Conservation (phyloP, 2,329 filamentous ascomycete genomes). For the Trichophyton equinum region DNA sequence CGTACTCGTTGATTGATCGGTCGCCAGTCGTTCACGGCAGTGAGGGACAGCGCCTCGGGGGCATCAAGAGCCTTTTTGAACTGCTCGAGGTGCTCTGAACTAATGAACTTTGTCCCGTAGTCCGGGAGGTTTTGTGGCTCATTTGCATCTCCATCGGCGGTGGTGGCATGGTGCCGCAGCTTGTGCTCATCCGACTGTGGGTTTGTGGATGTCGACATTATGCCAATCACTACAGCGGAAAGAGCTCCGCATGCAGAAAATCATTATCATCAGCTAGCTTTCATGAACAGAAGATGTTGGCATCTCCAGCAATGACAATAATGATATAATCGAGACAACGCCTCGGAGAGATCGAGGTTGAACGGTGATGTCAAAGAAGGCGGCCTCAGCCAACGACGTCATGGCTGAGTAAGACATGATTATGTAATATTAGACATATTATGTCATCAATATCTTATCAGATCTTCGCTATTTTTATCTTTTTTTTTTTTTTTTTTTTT, state of each 20-base stretch:
- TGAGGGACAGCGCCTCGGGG: constrained; percentile 65
- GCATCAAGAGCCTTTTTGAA: constrained; percentile 75
- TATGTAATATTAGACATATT: not conserved
- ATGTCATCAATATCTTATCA: not conserved
- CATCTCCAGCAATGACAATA: not conserved
- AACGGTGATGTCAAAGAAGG: not conserved
- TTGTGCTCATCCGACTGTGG: not conserved
- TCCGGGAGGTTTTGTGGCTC: constrained; percentile 66
- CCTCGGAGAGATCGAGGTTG: not conserved
- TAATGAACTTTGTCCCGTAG: constrained; percentile 63
- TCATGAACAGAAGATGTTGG: not conserved
- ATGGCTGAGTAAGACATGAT: not conserved
- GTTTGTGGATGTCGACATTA: not conserved
- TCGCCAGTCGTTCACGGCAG: constrained; percentile 90
- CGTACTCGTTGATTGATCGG: constrained; percentile 65
- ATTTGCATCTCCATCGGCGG: constrained; percentile 1
- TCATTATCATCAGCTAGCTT: not conserved
- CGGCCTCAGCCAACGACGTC: not conserved
- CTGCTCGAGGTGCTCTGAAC: constrained; percentile 56
- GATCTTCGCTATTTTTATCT: not conserved
- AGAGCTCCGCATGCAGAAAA: not conserved
- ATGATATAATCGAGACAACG: not conserved
- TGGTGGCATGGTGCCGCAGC: not conserved
- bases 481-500: not conserved
- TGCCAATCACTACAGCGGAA: not conserved